Base-by-base conservation (phyloP, 192 early-diverging fungal genomes). In the Backusella parvicylindrica region DNA sequence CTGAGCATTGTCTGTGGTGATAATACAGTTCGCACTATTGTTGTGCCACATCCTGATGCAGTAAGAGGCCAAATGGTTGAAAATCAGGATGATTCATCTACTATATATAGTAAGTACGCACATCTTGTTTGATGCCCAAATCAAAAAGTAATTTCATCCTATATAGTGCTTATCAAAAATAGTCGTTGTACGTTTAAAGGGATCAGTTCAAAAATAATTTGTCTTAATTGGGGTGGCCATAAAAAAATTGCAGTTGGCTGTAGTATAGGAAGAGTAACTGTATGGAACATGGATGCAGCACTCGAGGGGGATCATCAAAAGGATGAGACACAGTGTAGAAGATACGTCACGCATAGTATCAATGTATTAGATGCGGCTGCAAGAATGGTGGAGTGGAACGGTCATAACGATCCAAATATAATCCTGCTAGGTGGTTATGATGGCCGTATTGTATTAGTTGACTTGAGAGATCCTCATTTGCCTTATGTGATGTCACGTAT, bases 1-100 rank as follows among this genome's bases (percentile, higher is more conserved):
- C 12, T 85, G 21, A 77, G 82, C 15, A 65, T 60, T 31, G 64
- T 64, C 15, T 81, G 79, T 37, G 82, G 84, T 6, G 77, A 84
- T 76, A 75, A 80, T 7, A 60, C 65, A 21, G 63, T 81, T 13
- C 47, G 80, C 16, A 67, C 75, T 18, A 66, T 79, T 28, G 75
- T 75, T 7, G 72, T 85, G 3, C 84, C 84, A 30, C 74, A 81
- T 50, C 82, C 84, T 0, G 38, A 75, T 32, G 56, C 33, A 7
- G 30, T 85, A 2, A 38, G 78, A 53, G 8, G 40, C 1, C 33
- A 40, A 8, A 40, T 68, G 16, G 21, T 15, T 18, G 38, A n/a
- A 60, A 12, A 41, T 28, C 6, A 64, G 9, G 16, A 36, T 15
- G 41, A 72, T 18, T 21, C 31, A 16, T 18, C 28, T 5, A 56